Evolutionary conservation across 768 basidiomycete species (phyloP), one percentile per base, ranked within the genome.

Genomic region (Lactarius sp.): DNA sequence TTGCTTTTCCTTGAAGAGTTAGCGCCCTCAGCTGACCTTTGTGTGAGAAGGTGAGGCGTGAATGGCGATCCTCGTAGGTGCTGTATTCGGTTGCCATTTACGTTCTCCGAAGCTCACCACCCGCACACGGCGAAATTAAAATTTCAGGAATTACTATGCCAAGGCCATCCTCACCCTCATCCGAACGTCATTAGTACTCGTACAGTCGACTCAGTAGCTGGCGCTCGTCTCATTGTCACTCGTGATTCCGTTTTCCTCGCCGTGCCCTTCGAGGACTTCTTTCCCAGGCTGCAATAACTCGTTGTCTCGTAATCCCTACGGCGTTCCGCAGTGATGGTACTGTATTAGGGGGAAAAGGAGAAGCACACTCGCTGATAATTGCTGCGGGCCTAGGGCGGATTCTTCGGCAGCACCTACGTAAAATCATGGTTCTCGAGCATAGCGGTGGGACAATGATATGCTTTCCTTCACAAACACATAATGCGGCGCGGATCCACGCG

Each of bases 331-430:
- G n/a, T 39, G 44, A 36, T 41, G 42, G 36, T 14, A 31, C 14
- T 36, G 36, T n/a, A 31, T n/a, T 36, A 27, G 12, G 33, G 34
- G 22, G 8, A 36, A 44, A 53, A 44, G 7, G 34, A 37, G 8
- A 6, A 20, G 16, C 39, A 16, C 33, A 39, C 31, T 22, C 22
- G 10, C 50, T 52, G 59, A 55, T 54, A 52, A 20, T 34, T 14
- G 3, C 41, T 34, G 47, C 53, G 63, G 63, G 16, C 18, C 6
- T 34, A 60, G 22, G 41, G 54, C 13, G 63, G 63, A 33, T n/a
- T 57, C 42, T 31, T 33, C 7, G 41, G n/a, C 46, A 50, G 41
- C 33, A n/a, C 13, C 18, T 52, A 34, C 51, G 33, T 37, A 58
- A 39, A 31, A 27, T 34, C 12, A 46, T 16, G 34, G 31, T 49